Percentiles rank a stretch among this genome's conserved stretches.
Evolutionary conservation across 179 eudicot species (phyloP).

Genomic region (Drosera spatulata): DNA sequence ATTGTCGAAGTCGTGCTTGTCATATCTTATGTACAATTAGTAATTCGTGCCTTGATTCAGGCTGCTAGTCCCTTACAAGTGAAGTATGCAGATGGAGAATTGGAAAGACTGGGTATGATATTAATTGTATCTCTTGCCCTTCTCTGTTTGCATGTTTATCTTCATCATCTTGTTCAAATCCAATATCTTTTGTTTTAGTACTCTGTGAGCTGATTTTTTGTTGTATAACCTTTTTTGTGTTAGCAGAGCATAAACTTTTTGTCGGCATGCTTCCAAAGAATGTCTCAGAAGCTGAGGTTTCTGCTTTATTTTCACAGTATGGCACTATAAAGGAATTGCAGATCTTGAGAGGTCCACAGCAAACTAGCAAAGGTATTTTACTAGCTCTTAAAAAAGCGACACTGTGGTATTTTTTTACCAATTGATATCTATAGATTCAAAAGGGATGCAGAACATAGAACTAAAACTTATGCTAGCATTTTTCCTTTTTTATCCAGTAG

Average conservation of each 20-base stretch:
- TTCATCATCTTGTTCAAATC: no score
- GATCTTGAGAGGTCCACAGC: constrained; percentile 89
- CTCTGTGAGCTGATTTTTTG: not conserved
- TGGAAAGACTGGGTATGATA: constrained; percentile 82
- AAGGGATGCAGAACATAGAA: no score
- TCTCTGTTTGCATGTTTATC: not conserved
- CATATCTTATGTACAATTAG: no score
- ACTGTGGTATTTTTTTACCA: no score
- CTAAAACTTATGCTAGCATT: not conserved
- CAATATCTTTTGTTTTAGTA: not conserved
- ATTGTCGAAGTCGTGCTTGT: no score
- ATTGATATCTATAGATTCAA: no score
- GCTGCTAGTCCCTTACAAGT: constrained; percentile 98
- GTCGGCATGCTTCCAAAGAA: constrained; percentile 99
- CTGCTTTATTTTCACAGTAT: constrained; percentile 75
- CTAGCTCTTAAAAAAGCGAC: no score
- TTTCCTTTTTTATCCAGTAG: not conserved
- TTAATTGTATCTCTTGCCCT: constrained; percentile 3
- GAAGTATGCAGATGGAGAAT: constrained; percentile 99
- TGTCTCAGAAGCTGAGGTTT: constrained; percentile 78
- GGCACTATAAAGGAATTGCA: constrained; percentile 81
- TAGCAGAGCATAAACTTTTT: constrained; percentile 88
- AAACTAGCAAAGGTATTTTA: constrained; percentile 81
- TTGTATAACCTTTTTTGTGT: constrained; percentile 10
- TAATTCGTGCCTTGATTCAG: constrained; percentile 20